A percentile compares a stretch with the other conserved stretches of the same genome.
phyloP scores from a whole-genome alignment of 768 basidiomycete genomes.

The Russula foetens region DNA sequence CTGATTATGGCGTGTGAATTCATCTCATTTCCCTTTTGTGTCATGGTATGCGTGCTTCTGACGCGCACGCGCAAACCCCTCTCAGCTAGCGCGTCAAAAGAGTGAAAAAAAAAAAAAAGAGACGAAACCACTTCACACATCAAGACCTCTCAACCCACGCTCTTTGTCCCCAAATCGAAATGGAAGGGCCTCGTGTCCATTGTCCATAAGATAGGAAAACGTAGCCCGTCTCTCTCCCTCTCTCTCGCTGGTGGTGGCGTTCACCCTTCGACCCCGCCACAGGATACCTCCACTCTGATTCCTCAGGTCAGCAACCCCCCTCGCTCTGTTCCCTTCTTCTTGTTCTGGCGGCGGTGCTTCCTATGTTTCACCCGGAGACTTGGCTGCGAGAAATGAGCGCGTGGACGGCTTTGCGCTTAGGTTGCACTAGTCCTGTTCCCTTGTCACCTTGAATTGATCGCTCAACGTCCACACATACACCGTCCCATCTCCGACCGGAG shows the following conservation, averaged over 20 bases:
- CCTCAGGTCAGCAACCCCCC: background rate
- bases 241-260: background rate
- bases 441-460: background rate
- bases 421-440: background rate
- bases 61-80: conserved; percentile 3
- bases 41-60: conserved; percentile 15
- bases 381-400: conserved; percentile 12
- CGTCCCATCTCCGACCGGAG: background rate
- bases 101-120: too few relatives aligned
- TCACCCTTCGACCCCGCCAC: background rate
- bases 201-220: background rate
- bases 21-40: conserved; percentile 5
- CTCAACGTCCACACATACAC: background rate
- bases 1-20: conserved; percentile 10
- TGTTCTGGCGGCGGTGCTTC: background rate
- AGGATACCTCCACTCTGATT: background rate
- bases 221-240: background rate
- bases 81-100: conserved; percentile 13
- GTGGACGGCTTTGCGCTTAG: background rate
- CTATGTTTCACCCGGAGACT: conserved; percentile 11
- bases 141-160: conserved; percentile 15
- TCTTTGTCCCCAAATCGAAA: conserved; percentile 19
- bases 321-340: background rate
- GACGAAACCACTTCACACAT: background rate
- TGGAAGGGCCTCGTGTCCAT: conserved; percentile 12